These are phyloP conservation scores for Pythium phragmitis DNA, from an alignment of 352 stramenopile species.

Conservation along the genomic window DNA sequence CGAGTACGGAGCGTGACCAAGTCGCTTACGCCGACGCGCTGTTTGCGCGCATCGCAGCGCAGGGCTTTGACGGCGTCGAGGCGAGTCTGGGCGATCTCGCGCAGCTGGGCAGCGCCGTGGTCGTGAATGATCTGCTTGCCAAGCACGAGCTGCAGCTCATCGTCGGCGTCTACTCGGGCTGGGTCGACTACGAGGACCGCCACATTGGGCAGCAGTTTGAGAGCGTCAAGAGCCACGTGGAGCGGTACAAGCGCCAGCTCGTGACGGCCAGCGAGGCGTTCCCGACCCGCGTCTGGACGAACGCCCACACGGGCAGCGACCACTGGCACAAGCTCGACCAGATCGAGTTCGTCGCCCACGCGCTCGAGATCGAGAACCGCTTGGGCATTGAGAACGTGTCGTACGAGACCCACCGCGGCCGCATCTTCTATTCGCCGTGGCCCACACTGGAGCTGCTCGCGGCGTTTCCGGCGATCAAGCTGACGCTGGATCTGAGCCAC, in stretches of 20 bases:
- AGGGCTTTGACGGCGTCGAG: constrained; percentile 70
- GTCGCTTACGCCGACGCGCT: constrained; percentile 34
- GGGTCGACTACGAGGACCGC: constrained; percentile 64
- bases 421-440: constrained; percentile 76
- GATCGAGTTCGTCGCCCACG: constrained; percentile 47
- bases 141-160: constrained; percentile 60
- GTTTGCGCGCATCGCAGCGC: constrained; percentile 36
- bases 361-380: constrained; percentile 43
- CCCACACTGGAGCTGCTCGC: constrained; percentile 55
- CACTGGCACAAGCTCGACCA: constrained; percentile 49
- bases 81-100: constrained; percentile 63
- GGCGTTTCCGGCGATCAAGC: constrained; percentile 56
- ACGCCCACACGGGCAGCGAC: constrained; percentile 62
- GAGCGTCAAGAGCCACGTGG: constrained; percentile 37
- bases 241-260: constrained; percentile 41
- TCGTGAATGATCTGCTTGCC: constrained; percentile 40
- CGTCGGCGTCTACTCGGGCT: constrained; percentile 69
- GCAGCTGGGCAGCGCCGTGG: constrained; percentile 38
- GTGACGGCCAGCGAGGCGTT: constrained; percentile 32
- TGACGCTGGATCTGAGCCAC: constrained; percentile 72
- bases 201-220: constrained; percentile 60
- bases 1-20: not conserved
- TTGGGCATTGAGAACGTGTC: constrained; percentile 36
- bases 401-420: constrained; percentile 67
- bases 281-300: constrained; percentile 38